These are phyloP conservation scores for Boletus sp. DNA, from an alignment of 1,284 basidiomycete species.

Conservation along the genomic window DNA sequence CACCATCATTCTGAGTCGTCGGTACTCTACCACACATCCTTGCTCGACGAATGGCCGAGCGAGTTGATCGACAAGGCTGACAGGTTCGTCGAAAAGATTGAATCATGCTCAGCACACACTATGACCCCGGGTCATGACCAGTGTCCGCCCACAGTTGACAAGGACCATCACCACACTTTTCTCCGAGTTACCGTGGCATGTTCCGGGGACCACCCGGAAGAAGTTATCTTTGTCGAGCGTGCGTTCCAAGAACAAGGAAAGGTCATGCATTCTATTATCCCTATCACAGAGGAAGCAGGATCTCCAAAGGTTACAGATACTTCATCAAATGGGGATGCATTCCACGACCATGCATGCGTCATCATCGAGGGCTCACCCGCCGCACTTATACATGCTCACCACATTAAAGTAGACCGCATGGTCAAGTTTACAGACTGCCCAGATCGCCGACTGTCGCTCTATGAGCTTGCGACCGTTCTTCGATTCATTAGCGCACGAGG, in stretches of 20 bases:
- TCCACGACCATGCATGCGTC: slow-evolving; percentile 19
- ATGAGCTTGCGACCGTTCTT: slow-evolving; percentile 13
- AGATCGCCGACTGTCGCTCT: slow-evolving; percentile 9
- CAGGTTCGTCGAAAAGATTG: slow-evolving; percentile 12
- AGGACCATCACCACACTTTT: slow-evolving; percentile 10
- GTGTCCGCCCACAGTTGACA: neutral
- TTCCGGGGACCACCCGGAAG: neutral
- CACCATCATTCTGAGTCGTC: neutral
- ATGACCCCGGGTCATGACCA: neutral
- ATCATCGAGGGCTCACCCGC: slow-evolving; percentile 9
- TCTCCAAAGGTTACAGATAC: no score
- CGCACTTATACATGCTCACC: slow-evolving; percentile 6
- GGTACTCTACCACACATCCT: slow-evolving; percentile 11
- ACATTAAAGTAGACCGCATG: slow-evolving; percentile 2
- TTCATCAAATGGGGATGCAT: neutral
- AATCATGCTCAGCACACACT: slow-evolving; percentile 12
- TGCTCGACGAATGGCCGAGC: slow-evolving; percentile 15
- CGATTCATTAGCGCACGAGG: slow-evolving; percentile 15
- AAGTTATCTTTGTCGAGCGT: slow-evolving; percentile 14
- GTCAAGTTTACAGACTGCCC: neutral
- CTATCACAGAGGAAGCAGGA: neutral
- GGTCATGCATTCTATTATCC: slow-evolving; percentile 11
- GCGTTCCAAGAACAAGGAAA: neutral
- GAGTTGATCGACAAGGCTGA: slow-evolving; percentile 7
- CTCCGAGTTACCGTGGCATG: slow-evolving; percentile 11